Conservation (phyloP, 768 basidiomycete genomes). For the Lactarius deliciosus region DNA sequence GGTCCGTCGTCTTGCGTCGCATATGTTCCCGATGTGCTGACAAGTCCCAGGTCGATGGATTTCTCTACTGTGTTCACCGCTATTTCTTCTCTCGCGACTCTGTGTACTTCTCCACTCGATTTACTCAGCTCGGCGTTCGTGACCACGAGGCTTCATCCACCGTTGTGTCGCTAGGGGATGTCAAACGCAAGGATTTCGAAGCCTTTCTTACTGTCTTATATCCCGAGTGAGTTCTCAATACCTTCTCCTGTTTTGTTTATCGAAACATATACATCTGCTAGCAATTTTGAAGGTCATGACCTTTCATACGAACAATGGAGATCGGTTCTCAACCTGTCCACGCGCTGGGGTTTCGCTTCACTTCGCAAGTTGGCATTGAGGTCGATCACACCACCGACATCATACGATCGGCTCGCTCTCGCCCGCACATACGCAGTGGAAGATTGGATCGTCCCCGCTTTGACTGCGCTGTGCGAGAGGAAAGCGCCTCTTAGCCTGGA, state of each 20-base stretch:
- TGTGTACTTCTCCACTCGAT: conserved; percentile 1
- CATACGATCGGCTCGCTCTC: conserved; percentile 16
- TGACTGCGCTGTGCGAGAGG: conserved; percentile 20
- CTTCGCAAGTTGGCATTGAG: conserved; percentile 28
- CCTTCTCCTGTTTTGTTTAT: background rate
- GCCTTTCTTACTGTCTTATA: conserved; percentile 19
- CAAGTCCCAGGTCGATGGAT: conserved; percentile 2
- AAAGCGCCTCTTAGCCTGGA: conserved; percentile 4
- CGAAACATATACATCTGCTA: background rate
- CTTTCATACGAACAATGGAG: conserved; percentile 31
- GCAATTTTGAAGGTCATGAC: conserved; percentile 8
- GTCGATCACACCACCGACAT: conserved; percentile 2
- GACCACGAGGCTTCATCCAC: background rate
- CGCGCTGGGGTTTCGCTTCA: conserved; percentile 35
- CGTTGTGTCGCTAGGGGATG: conserved; percentile 7
- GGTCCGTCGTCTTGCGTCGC: background rate
- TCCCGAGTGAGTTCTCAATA: conserved; percentile 9
- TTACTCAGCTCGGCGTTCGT: background rate
- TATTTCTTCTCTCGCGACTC: conserved; percentile 25
- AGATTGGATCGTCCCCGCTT: conserved; percentile 17
- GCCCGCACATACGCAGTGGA: conserved; percentile 13
- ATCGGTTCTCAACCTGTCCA: conserved; percentile 32
- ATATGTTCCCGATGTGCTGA: background rate
- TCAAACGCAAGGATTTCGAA: conserved; percentile 17
- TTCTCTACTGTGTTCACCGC: conserved; percentile 13